These are phyloP conservation scores for Aspergillus avenaceus DNA, from an alignment of 495 filamentous ascomycete species.

Conservation along the genomic window DNA sequence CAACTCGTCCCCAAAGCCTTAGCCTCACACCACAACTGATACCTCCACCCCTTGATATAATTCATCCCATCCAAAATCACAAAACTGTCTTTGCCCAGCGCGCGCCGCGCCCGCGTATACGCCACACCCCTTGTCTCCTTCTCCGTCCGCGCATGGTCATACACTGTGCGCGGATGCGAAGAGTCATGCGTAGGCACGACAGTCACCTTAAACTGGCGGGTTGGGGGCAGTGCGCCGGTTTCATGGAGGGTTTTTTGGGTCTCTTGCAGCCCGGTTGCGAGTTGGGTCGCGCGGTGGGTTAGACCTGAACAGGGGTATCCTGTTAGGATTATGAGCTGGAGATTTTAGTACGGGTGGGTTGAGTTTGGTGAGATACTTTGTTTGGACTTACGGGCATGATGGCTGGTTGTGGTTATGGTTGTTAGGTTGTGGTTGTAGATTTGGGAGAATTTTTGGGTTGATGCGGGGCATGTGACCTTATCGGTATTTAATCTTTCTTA, in stretches of 20 bases:
- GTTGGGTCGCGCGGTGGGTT: constrained; percentile 77
- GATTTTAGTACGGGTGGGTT: background rate
- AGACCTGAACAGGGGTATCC: constrained; percentile 93
- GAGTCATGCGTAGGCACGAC: constrained; percentile 54
- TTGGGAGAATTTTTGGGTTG: background rate
- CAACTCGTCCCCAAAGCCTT: constrained; percentile 80
- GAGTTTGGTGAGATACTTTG: background rate
- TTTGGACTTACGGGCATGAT: constrained; percentile 31
- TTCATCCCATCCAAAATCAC: constrained; percentile 89
- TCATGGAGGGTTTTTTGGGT: constrained; percentile 53
- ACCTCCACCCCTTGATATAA: constrained; percentile 97
- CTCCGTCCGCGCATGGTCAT: constrained; percentile 63
- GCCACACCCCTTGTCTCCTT: constrained; percentile 88
- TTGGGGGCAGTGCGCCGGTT: constrained; percentile 34
- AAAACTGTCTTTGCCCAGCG: constrained; percentile 71
- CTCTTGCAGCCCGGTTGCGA: constrained; percentile 49
- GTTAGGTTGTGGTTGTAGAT: constrained; percentile 12
- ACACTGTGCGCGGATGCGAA: constrained; percentile 43
- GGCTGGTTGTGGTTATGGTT: constrained; percentile 8
- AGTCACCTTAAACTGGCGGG: constrained; percentile 47
- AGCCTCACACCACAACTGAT: constrained; percentile 92
- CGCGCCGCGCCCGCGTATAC: constrained; percentile 81
- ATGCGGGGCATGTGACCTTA: constrained; percentile 29
- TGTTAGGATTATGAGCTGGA: constrained; percentile 84
- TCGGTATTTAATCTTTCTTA: background rate